Base-by-base conservation (phyloP, 805 yeast genomes). In the Tetrapisispora arboricola region DNA sequence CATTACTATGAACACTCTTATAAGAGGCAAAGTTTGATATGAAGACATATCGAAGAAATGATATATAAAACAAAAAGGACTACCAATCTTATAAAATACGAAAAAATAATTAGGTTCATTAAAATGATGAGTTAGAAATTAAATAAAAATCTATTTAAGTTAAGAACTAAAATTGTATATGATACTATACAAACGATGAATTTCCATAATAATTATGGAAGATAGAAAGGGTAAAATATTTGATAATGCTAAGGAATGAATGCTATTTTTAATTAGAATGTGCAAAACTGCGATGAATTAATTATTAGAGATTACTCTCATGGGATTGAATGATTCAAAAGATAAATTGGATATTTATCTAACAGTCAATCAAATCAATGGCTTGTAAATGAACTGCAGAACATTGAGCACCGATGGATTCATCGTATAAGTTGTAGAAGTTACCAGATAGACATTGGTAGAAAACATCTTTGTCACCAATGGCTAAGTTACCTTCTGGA, bases 391-490 rank as follows among this genome's bases (percentile, higher is more conserved):
- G 56, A 42, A 78, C 79, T 40, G 76, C 68, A 42, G 63, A 61
- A 68, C 83, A 77, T 55, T 76, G 79, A 31, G 54, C 57, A 35
- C 75, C 80, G 38, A 73, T 61, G 50, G 60, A 53, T 57, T 71
- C 64, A 58, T 75, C 80, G 61, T 78, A 78, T 59, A 78, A 64
- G 67, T 78, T 78, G 74, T 74, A 76, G 67, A 78, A 78, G 52
- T 65, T 68, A 45, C 84, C 84, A 24, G 82, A 75, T 47, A 68
- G 54, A 63, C 84, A 78, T 63, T 75, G 76, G 68, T 71, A 78
- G 66, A 78, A 78, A 29, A 68, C 65, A 38, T 73, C 72, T 33
- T 59, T 54, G 47, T 63, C 57, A 58, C 82, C 83, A 38, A 77
- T 57, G 27, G 80, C 80, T 51, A 77, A 69, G 60, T 67, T 66